Conservation (phyloP, 2,329 filamentous ascomycete species). For the Diaporthe citri region DNA sequence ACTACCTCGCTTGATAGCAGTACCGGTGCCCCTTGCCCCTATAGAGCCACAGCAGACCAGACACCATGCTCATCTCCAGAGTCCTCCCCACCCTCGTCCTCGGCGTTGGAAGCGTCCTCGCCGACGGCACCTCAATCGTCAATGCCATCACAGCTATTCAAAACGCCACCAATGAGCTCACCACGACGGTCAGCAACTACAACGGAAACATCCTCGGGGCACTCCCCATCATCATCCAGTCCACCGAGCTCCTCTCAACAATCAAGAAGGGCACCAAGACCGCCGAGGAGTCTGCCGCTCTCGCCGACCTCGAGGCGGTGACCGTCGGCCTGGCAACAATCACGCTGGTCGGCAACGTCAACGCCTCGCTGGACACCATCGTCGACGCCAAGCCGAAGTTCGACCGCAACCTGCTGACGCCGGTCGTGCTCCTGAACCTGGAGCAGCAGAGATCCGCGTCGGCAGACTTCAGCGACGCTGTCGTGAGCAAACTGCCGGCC, state of each 20-base stretch:
- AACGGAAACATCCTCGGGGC: slow-evolving; percentile 53
- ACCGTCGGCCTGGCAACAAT: slow-evolving; percentile 53
- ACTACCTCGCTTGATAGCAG: not conserved
- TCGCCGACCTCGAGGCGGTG: slow-evolving; percentile 55
- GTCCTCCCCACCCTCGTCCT: slow-evolving; percentile 13
- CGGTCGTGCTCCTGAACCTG: slow-evolving; percentile 58
- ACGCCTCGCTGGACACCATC: slow-evolving; percentile 54
- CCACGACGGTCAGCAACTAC: slow-evolving; percentile 53
- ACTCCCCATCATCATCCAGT: slow-evolving; percentile 56
- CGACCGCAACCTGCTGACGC: slow-evolving; percentile 55
- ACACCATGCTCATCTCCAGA: slow-evolving; percentile 33
- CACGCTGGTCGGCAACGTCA: slow-evolving; percentile 53
- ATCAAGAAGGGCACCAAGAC: slow-evolving; percentile 55
- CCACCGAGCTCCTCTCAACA: slow-evolving; percentile 53
- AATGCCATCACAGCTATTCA: slow-evolving; percentile 52
- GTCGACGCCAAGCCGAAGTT: slow-evolving; percentile 58
- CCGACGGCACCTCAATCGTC: slow-evolving; percentile 51
- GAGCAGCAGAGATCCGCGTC: slow-evolving; percentile 56
- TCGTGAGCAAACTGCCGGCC: slow-evolving; percentile 56
- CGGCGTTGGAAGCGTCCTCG: slow-evolving; percentile 43
- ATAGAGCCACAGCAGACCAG: not conserved
- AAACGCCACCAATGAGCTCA: slow-evolving; percentile 50
- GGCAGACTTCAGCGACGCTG: slow-evolving; percentile 51
- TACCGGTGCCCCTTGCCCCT: not conserved
- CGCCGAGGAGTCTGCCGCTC: slow-evolving; percentile 53